These are phyloP conservation scores for Eudorina sp. DNA, from an alignment of 139 green algal genomes.

Conservation along the genomic window DNA sequence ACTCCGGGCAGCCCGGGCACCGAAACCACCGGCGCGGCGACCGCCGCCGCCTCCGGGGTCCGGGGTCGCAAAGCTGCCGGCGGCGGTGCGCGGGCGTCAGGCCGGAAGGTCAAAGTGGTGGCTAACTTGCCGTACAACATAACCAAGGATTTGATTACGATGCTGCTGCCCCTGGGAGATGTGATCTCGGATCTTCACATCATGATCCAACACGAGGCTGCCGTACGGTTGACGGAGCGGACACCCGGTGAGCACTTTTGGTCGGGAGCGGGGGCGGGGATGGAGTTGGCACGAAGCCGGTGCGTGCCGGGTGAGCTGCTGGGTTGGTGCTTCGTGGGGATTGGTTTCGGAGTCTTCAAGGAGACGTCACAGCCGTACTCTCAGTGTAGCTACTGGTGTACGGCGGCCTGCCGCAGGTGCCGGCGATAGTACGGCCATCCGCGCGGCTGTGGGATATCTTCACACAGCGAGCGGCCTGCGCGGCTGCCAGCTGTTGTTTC, in stretches of 20 bases:
- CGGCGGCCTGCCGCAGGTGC: too few species aligned
- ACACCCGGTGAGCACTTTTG: conserved; percentile 50
- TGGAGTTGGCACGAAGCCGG: too few species aligned
- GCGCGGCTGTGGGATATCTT: too few species aligned
- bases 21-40: neutral
- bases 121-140: conserved; percentile 99
- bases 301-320: too few species aligned
- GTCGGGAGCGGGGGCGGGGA: too few species aligned
- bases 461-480: too few species aligned
- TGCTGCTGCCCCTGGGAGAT: conserved; percentile 83
- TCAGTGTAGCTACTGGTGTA: too few species aligned
- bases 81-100: neutral
- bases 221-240: conserved; percentile 66
- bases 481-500: too few species aligned
- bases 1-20: neutral
- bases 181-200: conserved; percentile 78
- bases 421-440: too few species aligned
- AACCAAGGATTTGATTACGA: conserved; percentile 91
- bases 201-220: conserved; percentile 92
- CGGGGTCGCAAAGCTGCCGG: neutral
- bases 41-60: neutral
- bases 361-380: too few species aligned
- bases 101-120: conserved; percentile 83
- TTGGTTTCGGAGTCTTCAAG: too few species aligned
- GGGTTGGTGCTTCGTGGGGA: too few species aligned